These are phyloP conservation scores for Talaromyces piceae DNA, from an alignment of 2,329 filamentous ascomycete genomes.

Conservation along the genomic window DNA sequence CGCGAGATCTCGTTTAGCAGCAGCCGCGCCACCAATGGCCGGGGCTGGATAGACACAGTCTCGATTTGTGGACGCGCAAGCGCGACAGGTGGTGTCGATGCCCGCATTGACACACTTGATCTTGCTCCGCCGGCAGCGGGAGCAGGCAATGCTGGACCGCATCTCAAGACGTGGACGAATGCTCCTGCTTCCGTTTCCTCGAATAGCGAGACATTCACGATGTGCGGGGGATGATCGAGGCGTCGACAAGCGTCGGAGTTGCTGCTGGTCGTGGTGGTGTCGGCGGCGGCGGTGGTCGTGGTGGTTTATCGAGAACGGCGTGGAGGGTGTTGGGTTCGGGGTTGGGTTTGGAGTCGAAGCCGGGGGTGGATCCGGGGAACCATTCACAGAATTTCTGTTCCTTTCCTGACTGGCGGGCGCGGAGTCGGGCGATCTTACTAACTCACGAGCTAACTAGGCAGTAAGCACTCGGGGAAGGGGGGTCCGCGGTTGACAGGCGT, in stretches of 20 bases:
- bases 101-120: slow-evolving; percentile 81
- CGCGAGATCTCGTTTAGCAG: slow-evolving; percentile 31
- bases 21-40: slow-evolving; percentile 28
- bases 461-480: background rate
- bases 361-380: slow-evolving; percentile 1
- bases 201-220: slow-evolving; percentile 12
- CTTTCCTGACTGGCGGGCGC: background rate
- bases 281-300: background rate
- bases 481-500: no score
- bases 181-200: slow-evolving; percentile 6
- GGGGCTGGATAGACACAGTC: slow-evolving; percentile 62
- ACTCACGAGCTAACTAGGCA: no score
- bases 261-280: no score
- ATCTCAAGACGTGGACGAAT: slow-evolving; percentile 41
- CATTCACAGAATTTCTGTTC: background rate
- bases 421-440: no score
- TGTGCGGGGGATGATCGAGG: background rate
- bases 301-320: no score
- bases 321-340: background rate
- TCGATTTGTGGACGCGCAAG: slow-evolving; percentile 63
- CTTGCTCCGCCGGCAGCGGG: slow-evolving; percentile 69
- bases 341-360: background rate
- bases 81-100: slow-evolving; percentile 62
- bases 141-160: slow-evolving; percentile 73
- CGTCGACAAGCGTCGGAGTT: background rate